Conservation (phyloP, 2,329 filamentous ascomycete genomes). For the Cladophialophora exuberans region DNA sequence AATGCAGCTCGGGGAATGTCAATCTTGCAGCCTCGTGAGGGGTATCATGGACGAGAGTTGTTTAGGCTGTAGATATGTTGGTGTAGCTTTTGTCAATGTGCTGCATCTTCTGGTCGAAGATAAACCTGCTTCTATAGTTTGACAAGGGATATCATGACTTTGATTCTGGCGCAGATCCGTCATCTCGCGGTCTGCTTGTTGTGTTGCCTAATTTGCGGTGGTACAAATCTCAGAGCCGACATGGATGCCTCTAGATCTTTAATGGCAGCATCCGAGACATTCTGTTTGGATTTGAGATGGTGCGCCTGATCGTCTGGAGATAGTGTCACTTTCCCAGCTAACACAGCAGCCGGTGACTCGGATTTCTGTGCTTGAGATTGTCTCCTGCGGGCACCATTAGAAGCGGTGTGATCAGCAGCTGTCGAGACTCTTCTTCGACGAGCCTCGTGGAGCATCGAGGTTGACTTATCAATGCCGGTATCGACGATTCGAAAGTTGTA, state of each 20-base stretch:
- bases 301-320: not conserved
- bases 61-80: too few species aligned
- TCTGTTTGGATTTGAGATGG: conserved; percentile 17
- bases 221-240: conserved; percentile 50
- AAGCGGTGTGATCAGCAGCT: conserved; percentile 39
- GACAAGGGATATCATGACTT: too few species aligned
- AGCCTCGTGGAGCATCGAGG: conserved; percentile 71
- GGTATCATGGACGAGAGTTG: too few species aligned
- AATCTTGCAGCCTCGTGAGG: conserved; percentile 22
- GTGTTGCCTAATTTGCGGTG: conserved; percentile 37
- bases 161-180: not conserved
- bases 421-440: conserved; percentile 41
- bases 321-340: not conserved
- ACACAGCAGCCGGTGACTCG: not conserved
- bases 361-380: conserved; percentile 3
- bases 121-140: too few species aligned
- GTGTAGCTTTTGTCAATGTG: too few species aligned
- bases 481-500: conserved; percentile 89
- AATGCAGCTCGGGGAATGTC: too few species aligned
- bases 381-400: conserved; percentile 33
- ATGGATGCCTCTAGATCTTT: conserved; percentile 46
- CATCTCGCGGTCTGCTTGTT: conserved; percentile 15
- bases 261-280: conserved; percentile 37
- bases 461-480: conserved; percentile 81
- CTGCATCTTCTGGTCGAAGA: too few species aligned